Base-by-base conservation (phyloP, 768 basidiomycete genomes). In the Rhodotorula toruloides region DNA sequence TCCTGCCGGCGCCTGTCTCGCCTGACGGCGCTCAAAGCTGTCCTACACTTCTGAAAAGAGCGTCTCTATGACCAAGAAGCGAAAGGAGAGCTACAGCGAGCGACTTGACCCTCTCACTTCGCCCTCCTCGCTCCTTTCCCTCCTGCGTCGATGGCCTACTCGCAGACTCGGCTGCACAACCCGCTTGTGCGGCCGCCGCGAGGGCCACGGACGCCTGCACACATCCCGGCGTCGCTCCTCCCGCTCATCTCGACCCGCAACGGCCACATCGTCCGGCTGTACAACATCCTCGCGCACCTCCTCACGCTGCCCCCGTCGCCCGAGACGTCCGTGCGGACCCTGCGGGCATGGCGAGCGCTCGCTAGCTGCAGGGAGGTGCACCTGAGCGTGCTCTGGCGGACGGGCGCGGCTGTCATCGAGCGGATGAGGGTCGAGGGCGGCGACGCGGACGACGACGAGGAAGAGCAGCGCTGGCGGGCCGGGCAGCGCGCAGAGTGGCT, bases 341-440 rank as follows among this genome's bases (percentile, higher is more conserved):
- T 67, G 5, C 48, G 70, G 5, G 65, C 70, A 0, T 71, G 65
- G 65, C 29, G 65, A 9, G 62, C 62, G 1, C 54, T 71, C 16
- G 58, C 65, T 0, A 25, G 13, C 21, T 71, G 70, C 42, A 46
- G 46, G 27, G 70, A 71, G 56, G 62, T 71, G n/a, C 65, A 67
- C 29, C 16, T 71, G 4, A 46, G 34, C 14, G 52, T 44, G 3
- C 29, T 71, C 16, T 71, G 65, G 62, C 42, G 27, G 13, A 22
- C 54, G 7, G 70, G 70, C 2, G 55, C 54, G 12, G 62, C 62
- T 25, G 58, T 67, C 11, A 31, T 71, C 25, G 70, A 67, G 13
- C 64, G 58, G 1, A 52, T 16, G 27, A 4, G 53, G 25, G 53
- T 36, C 16, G 43, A 10, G n/a, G n/a, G 9, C 1, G 58, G 19